Base-by-base conservation (phyloP, 2,329 filamentous ascomycete genomes). In the Cordyceps tenuipes region DNA sequence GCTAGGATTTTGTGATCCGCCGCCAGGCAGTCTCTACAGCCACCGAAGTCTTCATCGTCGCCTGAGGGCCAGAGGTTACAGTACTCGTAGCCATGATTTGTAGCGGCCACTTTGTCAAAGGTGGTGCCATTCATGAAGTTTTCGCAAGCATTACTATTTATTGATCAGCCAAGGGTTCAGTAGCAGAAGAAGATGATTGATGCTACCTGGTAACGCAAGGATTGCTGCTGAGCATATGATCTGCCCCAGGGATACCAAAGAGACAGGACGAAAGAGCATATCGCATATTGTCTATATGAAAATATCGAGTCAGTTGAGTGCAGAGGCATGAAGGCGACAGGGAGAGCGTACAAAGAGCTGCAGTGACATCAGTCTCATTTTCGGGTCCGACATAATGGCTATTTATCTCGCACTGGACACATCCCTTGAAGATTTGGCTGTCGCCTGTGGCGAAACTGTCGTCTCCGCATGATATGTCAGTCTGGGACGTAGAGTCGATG, bases 241-340 rank as follows among this genome's bases (percentile, higher is more conserved):
- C 65, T 58, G 81, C 78, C 34, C 74, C 70, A 0, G 78, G 77
- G 6, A 70, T 68, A 2, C 79, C 79, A 62, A 77, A 86, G 0
- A 86, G 65, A 65, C 84, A 87, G 65, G 78, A 78, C 1, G 79
- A 79, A 1, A 79, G 64, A 6, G 81, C 75, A 65, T 78, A 85
- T 66, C 59, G 62, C 44, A 51, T 48, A 31, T 48, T 55, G 21
- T 62, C 60, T 61, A 15, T 15, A n/a, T 46, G 52, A 15, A 13
- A 29, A 29, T 29, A 5, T 3, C 17, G 21, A 19, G 26, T 51
- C 53, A 58, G 19, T 31, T 8, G 15, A 29, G 53, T 48, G 8
- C 4, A 21, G 10, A 49, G 49, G 10, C 19, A 36, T 29, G 39
- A n/a, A 10, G 39, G n/a, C 15, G 17, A 75, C 19, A 26, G 49